Evolutionary conservation across 495 filamentous ascomycete genomes (phyloP), one percentile per base, ranked within the genome.

Genomic region (Parathielavia hyrcaniae): DNA sequence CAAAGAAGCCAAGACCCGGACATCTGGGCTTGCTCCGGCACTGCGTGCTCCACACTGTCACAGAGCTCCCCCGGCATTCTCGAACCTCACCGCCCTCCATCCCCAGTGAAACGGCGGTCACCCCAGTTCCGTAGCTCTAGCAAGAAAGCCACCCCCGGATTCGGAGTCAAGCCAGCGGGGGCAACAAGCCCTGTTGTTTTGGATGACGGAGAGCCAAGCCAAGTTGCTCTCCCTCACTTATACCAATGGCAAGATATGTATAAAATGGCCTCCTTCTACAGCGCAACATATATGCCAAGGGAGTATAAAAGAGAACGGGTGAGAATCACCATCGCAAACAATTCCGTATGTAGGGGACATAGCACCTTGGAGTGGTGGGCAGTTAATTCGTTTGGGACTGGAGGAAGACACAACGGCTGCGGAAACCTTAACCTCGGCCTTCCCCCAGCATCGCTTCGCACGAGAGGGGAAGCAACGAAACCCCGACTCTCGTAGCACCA

Each of bases 91-190:
- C 55, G 17, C 47, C n/a, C 22, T 10, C 55, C 50, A 5, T 26
- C n/a, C 19, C 14, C 13, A 7, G n/a, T 12, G 22, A 43, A 50
- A 45, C 20, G 35, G 16, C 54, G 22, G 43, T n/a, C 32, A 46
- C 19, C 32, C 53, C n/a, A 43, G n/a, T n/a, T n/a, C n/a, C n/a
- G n/a, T 1, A 17, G 17, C 5, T 9, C 22, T n/a, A 19, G 11
- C 32, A 36, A 55, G 11, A 19, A 36, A 55, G 53, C 53, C 53
- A 55, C 53, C 48, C 56, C 56, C 49, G 19, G 56, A 52, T 58
- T 22, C 38, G 10, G 50, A 43, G 50, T 38, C 50, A 43, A 53
- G 50, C 50, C 50, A 8, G 4, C 50, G 38, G 32, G 38, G 19
- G n/a, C n/a, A 8, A 13, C 20, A 53, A 53, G 50, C 38, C 50